phyloP scores from a whole-genome alignment of 2,329 filamentous ascomycete genomes.

The Graphilbum fragrans region DNA sequence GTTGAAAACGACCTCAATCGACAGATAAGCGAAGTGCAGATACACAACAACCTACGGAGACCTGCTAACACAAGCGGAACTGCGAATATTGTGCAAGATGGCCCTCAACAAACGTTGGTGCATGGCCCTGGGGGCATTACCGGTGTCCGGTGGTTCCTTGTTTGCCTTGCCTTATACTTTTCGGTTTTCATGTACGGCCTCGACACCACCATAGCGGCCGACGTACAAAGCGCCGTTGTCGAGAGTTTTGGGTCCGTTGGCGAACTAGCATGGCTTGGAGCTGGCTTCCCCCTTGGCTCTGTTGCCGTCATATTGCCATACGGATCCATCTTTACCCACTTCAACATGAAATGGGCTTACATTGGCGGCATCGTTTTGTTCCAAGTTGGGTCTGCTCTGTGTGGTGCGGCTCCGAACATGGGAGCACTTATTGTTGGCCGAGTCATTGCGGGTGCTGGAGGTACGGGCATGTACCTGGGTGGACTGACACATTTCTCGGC shows the following conservation, averaged over 20 bases:
- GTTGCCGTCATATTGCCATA: constrained; percentile 20
- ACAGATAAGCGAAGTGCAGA: too few species aligned
- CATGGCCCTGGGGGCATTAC: background rate
- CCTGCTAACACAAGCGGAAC: too few species aligned
- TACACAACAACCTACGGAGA: too few species aligned
- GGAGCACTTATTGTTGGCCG: constrained; percentile 30
- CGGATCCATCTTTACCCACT: constrained; percentile 23
- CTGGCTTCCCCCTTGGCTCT: constrained; percentile 25
- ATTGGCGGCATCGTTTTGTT: constrained; percentile 11
- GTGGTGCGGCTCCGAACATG: constrained; percentile 26
- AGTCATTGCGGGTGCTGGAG: constrained; percentile 26
- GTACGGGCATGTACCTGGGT: constrained; percentile 24
- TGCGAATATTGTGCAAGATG: too few species aligned
- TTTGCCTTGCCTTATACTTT: background rate
- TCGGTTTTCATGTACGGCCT: background rate
- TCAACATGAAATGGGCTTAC: constrained; percentile 28
- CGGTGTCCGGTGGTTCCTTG: background rate
- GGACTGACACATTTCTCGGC: constrained; percentile 2
- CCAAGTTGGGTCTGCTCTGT: constrained; percentile 17
- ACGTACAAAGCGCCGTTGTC: constrained; percentile 27
- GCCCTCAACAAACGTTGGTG: too few species aligned
- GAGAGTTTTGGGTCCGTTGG: constrained; percentile 19
- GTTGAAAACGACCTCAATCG: too few species aligned
- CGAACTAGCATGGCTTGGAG: constrained; percentile 26
- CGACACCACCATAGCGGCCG: constrained; percentile 17